Evolutionary conservation across 805 yeast genomes (phyloP).

Genomic region (Zygosaccharomyces lentus): DNA sequence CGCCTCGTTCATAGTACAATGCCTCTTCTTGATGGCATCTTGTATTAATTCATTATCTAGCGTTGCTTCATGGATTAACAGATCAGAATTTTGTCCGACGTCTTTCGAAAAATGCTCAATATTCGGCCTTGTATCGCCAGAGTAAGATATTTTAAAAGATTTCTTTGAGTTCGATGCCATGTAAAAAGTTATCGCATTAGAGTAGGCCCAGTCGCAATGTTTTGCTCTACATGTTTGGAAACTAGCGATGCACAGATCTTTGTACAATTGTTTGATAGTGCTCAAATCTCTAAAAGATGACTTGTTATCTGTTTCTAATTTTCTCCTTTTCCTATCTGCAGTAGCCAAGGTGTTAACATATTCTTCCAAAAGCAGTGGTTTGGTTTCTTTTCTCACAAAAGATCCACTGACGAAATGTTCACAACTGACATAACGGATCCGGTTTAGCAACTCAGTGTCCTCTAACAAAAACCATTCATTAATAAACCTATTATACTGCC

Average conservation of each 20-base stretch:
- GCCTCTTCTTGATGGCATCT: conserved; percentile 80
- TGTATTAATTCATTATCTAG: conserved; percentile 70
- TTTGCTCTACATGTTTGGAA: conserved; percentile 67
- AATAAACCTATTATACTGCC: conserved; percentile 64
- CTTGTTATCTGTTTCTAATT: conserved; percentile 22
- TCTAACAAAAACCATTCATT: conserved; percentile 63
- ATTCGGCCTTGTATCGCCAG: conserved; percentile 94
- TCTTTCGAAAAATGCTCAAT: conserved; percentile 48
- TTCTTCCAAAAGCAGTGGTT: conserved; percentile 30
- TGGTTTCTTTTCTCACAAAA: conserved; percentile 31
- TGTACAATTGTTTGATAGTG: conserved; percentile 36
- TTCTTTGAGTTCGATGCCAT: conserved; percentile 25
- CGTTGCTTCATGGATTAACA: conserved; percentile 91
- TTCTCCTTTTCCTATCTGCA: conserved; percentile 21
- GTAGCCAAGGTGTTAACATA: conserved; percentile 10
- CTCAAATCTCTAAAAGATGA: conserved; percentile 28
- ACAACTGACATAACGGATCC: conserved; percentile 53
- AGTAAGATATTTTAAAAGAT: conserved; percentile 70
- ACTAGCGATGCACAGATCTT: conserved; percentile 40
- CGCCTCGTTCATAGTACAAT: conserved; percentile 88
- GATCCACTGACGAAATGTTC: conserved; percentile 49
- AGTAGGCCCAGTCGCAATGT: conserved; percentile 83
- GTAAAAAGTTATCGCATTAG: conserved; percentile 50
- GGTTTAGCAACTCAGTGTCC: conserved; percentile 35
- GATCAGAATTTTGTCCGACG: conserved; percentile 62